Evolutionary conservation across 495 filamentous ascomycete species (phyloP).

Genomic region (Aspergillus asperescens): DNA sequence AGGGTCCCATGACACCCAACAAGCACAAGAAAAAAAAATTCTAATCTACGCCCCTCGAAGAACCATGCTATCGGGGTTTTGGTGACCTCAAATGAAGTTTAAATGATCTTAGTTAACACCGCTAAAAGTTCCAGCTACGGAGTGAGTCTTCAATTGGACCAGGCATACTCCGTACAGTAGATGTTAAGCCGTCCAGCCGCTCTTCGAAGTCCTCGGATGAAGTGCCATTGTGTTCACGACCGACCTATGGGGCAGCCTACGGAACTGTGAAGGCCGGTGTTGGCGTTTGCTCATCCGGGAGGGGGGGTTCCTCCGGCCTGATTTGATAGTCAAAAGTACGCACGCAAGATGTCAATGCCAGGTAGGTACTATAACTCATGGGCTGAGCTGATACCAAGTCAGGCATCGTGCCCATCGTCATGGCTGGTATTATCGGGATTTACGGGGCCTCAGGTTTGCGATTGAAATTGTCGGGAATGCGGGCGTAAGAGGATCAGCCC

Average conservation of each 20-base stretch:
- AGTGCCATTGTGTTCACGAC: conserved; percentile 98
- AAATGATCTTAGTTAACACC: background rate
- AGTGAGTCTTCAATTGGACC: background rate
- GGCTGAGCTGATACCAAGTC: conserved; percentile 17
- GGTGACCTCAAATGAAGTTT: background rate
- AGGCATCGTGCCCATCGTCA: conserved; percentile 99
- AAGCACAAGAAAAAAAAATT: background rate
- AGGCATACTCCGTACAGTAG: background rate
- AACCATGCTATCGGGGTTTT: background rate
- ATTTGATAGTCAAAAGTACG: conserved; percentile 99
- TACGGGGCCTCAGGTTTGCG: conserved; percentile 80
- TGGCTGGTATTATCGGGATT: conserved; percentile 99
- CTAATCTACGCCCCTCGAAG: no score
- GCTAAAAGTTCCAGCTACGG: background rate
- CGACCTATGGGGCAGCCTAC: conserved; percentile 96
- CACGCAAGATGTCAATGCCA: conserved; percentile 10
- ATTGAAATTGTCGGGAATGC: conserved; percentile 99
- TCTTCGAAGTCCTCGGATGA: conserved; percentile 98
- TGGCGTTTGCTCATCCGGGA: conserved; percentile 94
- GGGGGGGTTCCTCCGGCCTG: conserved; percentile 94
- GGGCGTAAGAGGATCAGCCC: conserved; percentile 95
- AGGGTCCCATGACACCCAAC: no score
- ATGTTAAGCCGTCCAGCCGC: conserved; percentile 56
- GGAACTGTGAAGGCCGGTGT: conserved; percentile 99
- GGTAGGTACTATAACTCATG: background rate